phyloP scores from a whole-genome alignment of 148 eudicot genomes.

The Selenicereus undatus region DNA sequence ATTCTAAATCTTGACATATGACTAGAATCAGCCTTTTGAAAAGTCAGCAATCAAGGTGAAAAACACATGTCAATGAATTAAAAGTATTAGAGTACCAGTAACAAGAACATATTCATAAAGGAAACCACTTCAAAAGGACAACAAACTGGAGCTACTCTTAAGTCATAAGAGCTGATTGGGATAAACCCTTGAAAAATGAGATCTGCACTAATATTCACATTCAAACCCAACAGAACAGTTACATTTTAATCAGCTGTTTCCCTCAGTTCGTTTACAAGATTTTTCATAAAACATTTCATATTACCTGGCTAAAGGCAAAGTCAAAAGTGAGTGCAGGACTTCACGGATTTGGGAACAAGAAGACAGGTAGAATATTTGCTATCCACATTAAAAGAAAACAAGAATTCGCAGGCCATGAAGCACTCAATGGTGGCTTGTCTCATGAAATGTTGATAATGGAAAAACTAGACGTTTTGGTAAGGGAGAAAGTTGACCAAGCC shows the following conservation, averaged over 20 bases:
- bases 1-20: conserved; percentile 7
- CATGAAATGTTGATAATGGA: too few species aligned
- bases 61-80: neutral
- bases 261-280: neutral
- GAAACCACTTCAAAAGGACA: neutral
- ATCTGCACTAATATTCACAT: neutral
- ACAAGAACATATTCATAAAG: conserved; percentile 11
- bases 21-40: neutral
- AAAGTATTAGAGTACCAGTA: neutral
- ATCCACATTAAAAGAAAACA: neutral
- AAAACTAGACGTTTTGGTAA: too few species aligned
- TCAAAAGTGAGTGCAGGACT: neutral
- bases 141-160: neutral
- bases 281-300: neutral
- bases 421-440: neutral
- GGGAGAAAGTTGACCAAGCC: neutral
- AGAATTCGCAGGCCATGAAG: too few species aligned
- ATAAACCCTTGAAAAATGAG: conserved; percentile 1
- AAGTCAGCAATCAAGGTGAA: conserved; percentile 6
- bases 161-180: neutral
- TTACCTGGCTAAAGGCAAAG: neutral
- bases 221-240: neutral
- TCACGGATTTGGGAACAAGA: too few species aligned
- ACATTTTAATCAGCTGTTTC: neutral
- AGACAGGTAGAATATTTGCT: neutral